Evolutionary conservation across 106 monocot genomes (phyloP).

Genomic region (Platanthera zijinensis): DNA sequence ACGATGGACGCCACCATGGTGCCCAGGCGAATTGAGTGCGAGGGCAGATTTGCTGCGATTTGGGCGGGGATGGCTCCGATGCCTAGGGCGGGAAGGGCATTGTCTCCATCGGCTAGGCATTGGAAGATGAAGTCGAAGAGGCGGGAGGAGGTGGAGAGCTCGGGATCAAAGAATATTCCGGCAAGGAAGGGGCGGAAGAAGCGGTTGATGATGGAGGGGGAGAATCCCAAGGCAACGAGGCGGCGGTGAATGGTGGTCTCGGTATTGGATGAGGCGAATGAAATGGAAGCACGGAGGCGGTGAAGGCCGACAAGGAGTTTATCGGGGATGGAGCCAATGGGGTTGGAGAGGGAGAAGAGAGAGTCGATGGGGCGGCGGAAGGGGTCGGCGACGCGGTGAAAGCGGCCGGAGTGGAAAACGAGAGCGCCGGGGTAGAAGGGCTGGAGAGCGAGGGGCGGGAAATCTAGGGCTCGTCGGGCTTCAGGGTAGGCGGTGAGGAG

Average conservation of each 20-base stretch:
- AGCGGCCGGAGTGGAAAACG: slow-evolving; percentile 35
- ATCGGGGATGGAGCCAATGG: slow-evolving; percentile 65
- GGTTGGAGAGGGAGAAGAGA: slow-evolving; percentile 46
- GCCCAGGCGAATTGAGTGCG: slow-evolving; percentile 31
- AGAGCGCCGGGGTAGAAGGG: slow-evolving; percentile 84
- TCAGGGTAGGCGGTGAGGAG: slow-evolving; percentile 90
- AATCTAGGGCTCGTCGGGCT: slow-evolving; percentile 52
- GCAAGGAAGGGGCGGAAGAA: slow-evolving; percentile 93
- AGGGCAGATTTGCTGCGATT: slow-evolving; percentile 42
- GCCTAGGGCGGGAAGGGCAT: slow-evolving; percentile 64
- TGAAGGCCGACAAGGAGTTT: slow-evolving; percentile 63
- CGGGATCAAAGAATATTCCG: slow-evolving; percentile 87
- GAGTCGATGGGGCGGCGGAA: slow-evolving; percentile 61
- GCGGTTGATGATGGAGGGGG: slow-evolving; percentile 51
- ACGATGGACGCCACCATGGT: slow-evolving; percentile 29
- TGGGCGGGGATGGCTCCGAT: slow-evolving; percentile 69
- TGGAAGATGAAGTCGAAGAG: slow-evolving; percentile 89
- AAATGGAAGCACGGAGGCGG: slow-evolving; percentile 38
- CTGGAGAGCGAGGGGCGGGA: slow-evolving; percentile 47
- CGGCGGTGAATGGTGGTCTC: slow-evolving; percentile 40
- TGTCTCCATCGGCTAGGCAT: slow-evolving; percentile 76
- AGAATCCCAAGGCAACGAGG: slow-evolving; percentile 43
- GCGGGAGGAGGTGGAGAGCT: slow-evolving; percentile 65
- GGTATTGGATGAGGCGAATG: slow-evolving; percentile 23
- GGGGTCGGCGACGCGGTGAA: slow-evolving; percentile 76